Base-by-base conservation (phyloP, 1,284 basidiomycete genomes). In the Ceratorhiza oryzae-sativae region DNA sequence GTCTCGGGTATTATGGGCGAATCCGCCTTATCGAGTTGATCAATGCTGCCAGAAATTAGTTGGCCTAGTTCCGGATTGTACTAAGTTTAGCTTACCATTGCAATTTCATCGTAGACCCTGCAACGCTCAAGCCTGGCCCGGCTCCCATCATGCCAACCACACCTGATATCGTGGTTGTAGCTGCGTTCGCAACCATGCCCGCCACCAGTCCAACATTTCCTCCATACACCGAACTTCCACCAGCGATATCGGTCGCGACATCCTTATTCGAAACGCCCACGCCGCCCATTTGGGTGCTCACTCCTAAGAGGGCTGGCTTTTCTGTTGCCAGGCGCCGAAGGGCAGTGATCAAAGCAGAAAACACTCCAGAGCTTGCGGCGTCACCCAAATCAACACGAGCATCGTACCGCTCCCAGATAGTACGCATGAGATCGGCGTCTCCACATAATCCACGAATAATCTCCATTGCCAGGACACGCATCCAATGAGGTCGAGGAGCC, bases 11-110 rank as follows among this genome's bases (percentile, higher is more conserved):
- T 93, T 0, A 87, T 84, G 0, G 97, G 97, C 0, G 96, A 89
- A 77, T 99, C 97, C 0, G 94, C 90, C 80, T 99, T 97, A 82
- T 98, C 95, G 18, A 97, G 87, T 79, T 97, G 95, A 78, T 98
- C 95, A 76, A 98, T 97, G 78, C 95, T 96, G 75, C 25, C n/a
- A n/a, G n/a, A n/a, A 48, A 34, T 39, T 67, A 45, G 60, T 73
- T 42, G 48, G 34, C 48, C 36, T 74, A 72, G 23, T 73, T 73
- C 30, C 8, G 23, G 68, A 23, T 3, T 77, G 48, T 32, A 18
- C 30, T 46, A 58, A 6, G 61, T 41, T 23, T 36, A 6, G 77
- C 88, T 72, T 76, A 94, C 90, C 93, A 93, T 79, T 93, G 92
- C 36, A 95, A 79, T 79, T 94, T 95, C 89, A 95, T 91, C 0